These are phyloP conservation scores for Pulveroboletus sp. DNA, from an alignment of 768 basidiomycete species.

Conservation along the genomic window DNA sequence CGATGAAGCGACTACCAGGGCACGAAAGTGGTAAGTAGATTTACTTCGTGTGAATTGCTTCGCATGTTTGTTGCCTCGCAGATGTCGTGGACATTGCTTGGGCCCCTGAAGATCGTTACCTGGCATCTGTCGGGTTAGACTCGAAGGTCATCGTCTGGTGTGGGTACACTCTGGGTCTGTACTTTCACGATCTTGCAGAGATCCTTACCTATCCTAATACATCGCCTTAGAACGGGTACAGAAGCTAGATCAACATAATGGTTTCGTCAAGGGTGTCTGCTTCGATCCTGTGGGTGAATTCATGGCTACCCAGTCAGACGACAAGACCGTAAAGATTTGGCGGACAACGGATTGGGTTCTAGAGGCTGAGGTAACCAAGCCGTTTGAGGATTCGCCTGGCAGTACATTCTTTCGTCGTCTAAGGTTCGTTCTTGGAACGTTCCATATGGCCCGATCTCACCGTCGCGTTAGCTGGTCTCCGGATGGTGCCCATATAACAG, in stretches of 20 bases:
- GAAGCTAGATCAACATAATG: conserved; percentile 85
- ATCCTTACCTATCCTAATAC: not conserved
- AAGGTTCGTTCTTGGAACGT: conserved; percentile 45
- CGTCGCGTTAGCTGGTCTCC: conserved; percentile 80
- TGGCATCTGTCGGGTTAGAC: conserved; percentile 93
- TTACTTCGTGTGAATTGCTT: not conserved
- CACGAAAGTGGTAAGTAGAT: conserved; percentile 80
- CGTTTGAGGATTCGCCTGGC: conserved; percentile 90
- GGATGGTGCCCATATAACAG: conserved; percentile 97
- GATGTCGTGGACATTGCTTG: conserved; percentile 96
- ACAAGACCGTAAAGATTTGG: conserved; percentile 96
- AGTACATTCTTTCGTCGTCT: conserved; percentile 91
- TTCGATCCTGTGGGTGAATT: conserved; percentile 99
- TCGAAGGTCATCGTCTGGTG: conserved; percentile 92
- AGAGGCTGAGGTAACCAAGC: conserved; percentile 80
- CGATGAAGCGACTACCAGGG: conserved; percentile 83
- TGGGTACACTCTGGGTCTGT: conserved; percentile 79
- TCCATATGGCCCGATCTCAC: not conserved
- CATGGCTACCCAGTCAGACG: conserved; percentile 96
- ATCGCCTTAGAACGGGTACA: conserved; percentile 61
- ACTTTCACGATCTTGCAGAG: not conserved
- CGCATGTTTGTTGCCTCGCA: conserved; percentile 28
- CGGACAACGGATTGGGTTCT: conserved; percentile 87
- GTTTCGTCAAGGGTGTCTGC: conserved; percentile 97
- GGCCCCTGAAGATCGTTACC: conserved; percentile 87